phyloP scores from a whole-genome alignment of 805 yeast genomes.

The Candida manassasensis region DNA sequence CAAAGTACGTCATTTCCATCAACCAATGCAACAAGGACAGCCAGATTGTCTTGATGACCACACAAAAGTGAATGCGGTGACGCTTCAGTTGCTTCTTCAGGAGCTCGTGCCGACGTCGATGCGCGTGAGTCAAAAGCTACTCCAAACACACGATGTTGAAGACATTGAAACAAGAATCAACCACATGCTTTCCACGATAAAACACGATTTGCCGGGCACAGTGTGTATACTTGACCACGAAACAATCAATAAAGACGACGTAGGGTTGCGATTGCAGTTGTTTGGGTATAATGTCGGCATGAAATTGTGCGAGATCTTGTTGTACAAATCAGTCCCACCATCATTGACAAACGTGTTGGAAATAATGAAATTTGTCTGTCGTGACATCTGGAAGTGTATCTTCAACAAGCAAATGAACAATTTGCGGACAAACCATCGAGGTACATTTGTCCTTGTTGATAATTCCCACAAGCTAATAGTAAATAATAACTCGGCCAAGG shows the following conservation, averaged over 20 bases:
- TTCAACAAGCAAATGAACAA: constrained; percentile 89
- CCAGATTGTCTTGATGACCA: constrained; percentile 14
- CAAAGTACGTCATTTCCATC: too few species aligned
- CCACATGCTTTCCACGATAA: constrained; percentile 24
- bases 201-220: constrained; percentile 39
- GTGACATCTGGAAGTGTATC: constrained; percentile 82
- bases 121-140: constrained; percentile 50
- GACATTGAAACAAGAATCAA: constrained; percentile 21
- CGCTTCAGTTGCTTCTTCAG: constrained; percentile 62
- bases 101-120: constrained; percentile 74
- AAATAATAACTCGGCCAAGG: constrained; percentile 44
- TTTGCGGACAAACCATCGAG: constrained; percentile 85
- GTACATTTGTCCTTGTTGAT: constrained; percentile 77
- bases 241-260: constrained; percentile 42
- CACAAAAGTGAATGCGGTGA: constrained; percentile 47
- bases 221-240: constrained; percentile 35
- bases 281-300: constrained; percentile 71
- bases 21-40: too few species aligned
- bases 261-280: constrained; percentile 55
- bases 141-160: constrained; percentile 12
- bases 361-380: constrained; percentile 86
- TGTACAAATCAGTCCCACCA: constrained; percentile 35
- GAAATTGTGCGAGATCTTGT: constrained; percentile 46
- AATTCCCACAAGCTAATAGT: constrained; percentile 52
- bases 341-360: constrained; percentile 55